Evolutionary conservation across 2,329 filamentous ascomycete genomes (phyloP).

Genomic region (Fusarium fracticaudum): DNA sequence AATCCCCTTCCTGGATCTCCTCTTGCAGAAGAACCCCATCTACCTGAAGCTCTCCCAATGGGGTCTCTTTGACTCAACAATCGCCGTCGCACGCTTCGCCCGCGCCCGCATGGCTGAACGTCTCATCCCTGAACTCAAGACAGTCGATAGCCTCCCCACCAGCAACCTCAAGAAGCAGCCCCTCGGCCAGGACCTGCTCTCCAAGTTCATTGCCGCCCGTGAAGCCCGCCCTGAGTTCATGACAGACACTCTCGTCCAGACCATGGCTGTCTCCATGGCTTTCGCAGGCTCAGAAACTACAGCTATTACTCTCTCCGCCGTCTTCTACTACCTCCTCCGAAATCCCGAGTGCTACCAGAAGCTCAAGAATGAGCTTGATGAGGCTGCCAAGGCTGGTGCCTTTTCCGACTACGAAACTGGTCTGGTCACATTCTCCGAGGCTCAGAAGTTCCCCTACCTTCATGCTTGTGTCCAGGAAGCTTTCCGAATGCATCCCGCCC

Average conservation of each 20-base stretch:
- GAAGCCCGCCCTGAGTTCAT: slow-evolving; percentile 76
- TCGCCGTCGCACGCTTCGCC: slow-evolving; percentile 78
- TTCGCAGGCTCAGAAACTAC: slow-evolving; percentile 84
- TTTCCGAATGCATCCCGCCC: slow-evolving; percentile 79
- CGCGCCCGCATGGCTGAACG: slow-evolving; percentile 73
- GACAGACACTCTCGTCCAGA: slow-evolving; percentile 74
- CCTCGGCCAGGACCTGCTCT: slow-evolving; percentile 69
- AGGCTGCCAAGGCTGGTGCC: slow-evolving; percentile 60
- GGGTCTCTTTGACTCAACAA: slow-evolving; percentile 73
- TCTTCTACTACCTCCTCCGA: slow-evolving; percentile 80
- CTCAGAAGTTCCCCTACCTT: slow-evolving; percentile 76
- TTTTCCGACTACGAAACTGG: slow-evolving; percentile 64
- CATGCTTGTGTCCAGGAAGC: slow-evolving; percentile 82
- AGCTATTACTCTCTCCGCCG: slow-evolving; percentile 74
- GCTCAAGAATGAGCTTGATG: slow-evolving; percentile 71
- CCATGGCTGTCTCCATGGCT: slow-evolving; percentile 76
- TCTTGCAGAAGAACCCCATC: slow-evolving; percentile 80
- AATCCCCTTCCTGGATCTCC: slow-evolving; percentile 74
- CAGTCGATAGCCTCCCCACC: slow-evolving; percentile 44
- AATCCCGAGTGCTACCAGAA: slow-evolving; percentile 64
- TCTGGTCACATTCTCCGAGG: slow-evolving; percentile 75
- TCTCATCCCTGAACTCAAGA: slow-evolving; percentile 55
- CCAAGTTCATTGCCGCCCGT: slow-evolving; percentile 76
- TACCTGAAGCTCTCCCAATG: slow-evolving; percentile 73
- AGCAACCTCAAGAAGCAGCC: slow-evolving; percentile 48